Evolutionary conservation across 345 rosid species (phyloP).

Genomic region (Camelina hispida): DNA sequence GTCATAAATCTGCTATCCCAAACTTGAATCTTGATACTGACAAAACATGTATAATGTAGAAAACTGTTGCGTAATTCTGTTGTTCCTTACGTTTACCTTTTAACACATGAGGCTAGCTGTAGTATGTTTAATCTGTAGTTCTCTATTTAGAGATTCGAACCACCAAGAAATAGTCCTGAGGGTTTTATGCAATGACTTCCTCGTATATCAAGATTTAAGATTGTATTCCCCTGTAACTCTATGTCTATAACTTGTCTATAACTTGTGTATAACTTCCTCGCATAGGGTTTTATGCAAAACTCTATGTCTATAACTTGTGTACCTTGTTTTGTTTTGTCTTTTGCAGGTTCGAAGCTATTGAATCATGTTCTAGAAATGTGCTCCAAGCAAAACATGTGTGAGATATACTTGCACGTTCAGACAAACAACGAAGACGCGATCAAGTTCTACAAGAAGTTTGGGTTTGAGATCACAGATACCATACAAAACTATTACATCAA

Average conservation of each 20-base stretch:
- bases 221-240: neutral
- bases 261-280: no score
- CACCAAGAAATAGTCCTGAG: neutral
- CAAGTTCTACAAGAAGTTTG: slow-evolving; percentile 92
- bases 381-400: slow-evolving; percentile 69
- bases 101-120: neutral
- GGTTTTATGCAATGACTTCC: neutral
- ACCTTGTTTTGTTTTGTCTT: slow-evolving; percentile 13
- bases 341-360: slow-evolving; percentile 82
- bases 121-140: neutral
- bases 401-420: slow-evolving; percentile 97
- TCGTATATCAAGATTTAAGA: neutral
- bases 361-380: slow-evolving; percentile 87
- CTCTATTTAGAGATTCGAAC: neutral
- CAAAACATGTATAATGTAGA: neutral
- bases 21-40: slow-evolving; percentile 13
- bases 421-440: slow-evolving; percentile 97
- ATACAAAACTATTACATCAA: slow-evolving; percentile 84
- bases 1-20: slow-evolving; percentile 36
- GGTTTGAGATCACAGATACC: slow-evolving; percentile 83
- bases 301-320: slow-evolving; percentile 8
- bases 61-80: neutral
- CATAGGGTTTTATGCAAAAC: no score
- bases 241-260: slow-evolving; percentile 2
- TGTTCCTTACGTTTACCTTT: neutral